Evolutionary conservation across 352 stramenopile species (phyloP), one percentile per base, ranked within the genome.

Genomic region (Pythium volutum): DNA sequence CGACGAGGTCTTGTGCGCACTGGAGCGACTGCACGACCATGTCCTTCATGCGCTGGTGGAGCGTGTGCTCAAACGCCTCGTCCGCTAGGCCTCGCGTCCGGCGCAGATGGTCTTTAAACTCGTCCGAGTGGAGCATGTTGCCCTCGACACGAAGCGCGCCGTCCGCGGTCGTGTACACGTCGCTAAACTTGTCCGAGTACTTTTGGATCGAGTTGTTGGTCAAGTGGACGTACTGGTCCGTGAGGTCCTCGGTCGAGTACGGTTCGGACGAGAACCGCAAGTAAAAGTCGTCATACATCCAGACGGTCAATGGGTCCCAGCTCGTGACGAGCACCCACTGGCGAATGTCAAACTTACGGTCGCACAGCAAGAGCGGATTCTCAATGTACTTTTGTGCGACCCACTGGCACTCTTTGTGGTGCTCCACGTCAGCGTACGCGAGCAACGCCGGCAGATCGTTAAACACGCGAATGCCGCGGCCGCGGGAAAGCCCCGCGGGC

Each of bases 181-280:
- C 72, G 58, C 93, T 65, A 60, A 97, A 97, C 53, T 96, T 95
- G 61, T 96, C 80, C 49, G 74, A 91, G 64, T 95, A 83, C 75
- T 98, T 98, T 63, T 91, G 84, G 65, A 98, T 97, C 46, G 76
- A 95, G 76, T 98, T 98, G 74, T 98, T 98, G 31, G 93, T 96
- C 36, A 98, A 65, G 68, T 98, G 93, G 49, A 98, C 84, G 76
- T 94, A 97, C 58, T 81, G 73, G 64, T 98, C 91, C 14, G 66
- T 81, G 47, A 93, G 56, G 61, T 95, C 79, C n/a, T 89, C 73
- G 55, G 79, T 85, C 38, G 79, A 83, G 68, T 89, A 92, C 53
- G 84, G 79, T 47, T 95, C 85, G 1, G 89, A 93, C 48, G 81
- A 91, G 64, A 97, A 98, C 20, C 91, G 87, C 57, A 96, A 64